Evolutionary conservation across 352 stramenopile genomes (phyloP), one percentile per base, ranked within the genome.

Genomic region (Phytophthora citricola): DNA sequence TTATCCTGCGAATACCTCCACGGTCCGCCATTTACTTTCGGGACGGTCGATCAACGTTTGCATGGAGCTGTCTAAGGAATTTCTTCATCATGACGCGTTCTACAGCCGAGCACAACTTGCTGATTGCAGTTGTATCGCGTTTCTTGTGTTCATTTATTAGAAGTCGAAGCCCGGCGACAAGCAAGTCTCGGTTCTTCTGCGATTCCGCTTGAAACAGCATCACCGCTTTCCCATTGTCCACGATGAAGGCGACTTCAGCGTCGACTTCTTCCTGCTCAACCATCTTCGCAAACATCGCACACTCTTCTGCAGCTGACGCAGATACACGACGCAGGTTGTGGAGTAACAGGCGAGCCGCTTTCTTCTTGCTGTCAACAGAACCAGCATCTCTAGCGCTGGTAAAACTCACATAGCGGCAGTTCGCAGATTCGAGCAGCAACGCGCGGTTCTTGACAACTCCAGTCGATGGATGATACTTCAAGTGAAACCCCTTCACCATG

Each of bases 161-260:
- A 48, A 92, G 58, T 11, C 85, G 79, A 38, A 87, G 74, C 0
- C 85, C 85, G 1, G 83, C 83, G 14, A 92, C 83, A 0, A 93
- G 56, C 54, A 93, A 60, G 27, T 93, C 85, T 22, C 85, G 73
- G 9, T 62, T 91, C 72, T 93, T 91, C 24, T 81, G 55, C 2
- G 74, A 79, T 47, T 91, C 85, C 17, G 81, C 78, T 52, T 91
- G 67, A 57, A 90, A 91, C 10, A 91, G 26, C 43, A 93, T 77
- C 9, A 71, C 64, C 11, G 64, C 72, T 57, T 93, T 89, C n/a
- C 74, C 81, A 43, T 90, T 90, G 49, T 89, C 75, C 29, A 90
- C 48, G 11, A 81, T 54, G 57, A 93, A 89, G 7, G 72, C 67
- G 5, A 46, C 49, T 2, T 27, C 32, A 4, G 36, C 43, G n/a